Evolutionary conservation across 805 yeast species (phyloP).

Genomic region (Tetrapisispora arboricola): DNA sequence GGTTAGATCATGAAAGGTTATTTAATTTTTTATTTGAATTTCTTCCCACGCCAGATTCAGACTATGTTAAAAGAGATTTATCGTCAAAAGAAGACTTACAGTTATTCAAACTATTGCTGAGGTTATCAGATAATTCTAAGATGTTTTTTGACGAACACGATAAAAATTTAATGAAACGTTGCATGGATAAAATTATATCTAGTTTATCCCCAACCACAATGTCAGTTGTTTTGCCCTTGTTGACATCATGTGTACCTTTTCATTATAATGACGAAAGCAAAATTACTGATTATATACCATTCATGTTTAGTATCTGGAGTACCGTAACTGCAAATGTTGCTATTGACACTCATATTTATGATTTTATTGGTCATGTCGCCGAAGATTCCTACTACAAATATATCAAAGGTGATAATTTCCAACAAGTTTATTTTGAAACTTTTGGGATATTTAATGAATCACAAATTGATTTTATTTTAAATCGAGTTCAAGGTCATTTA

Average conservation of each 20-base stretch:
- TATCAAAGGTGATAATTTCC: conserved; percentile 10
- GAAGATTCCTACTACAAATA: conserved; percentile 33
- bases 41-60: conserved; percentile 39
- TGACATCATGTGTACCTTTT: conserved; percentile 46
- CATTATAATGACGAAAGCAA: conserved; percentile 28
- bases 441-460: conserved; percentile 55
- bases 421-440: conserved; percentile 25
- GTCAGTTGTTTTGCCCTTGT: conserved; percentile 39
- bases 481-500: conserved; percentile 38
- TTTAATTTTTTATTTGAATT: conserved; percentile 28
- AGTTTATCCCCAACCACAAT: conserved; percentile 47
- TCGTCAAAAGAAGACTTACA: conserved; percentile 34
- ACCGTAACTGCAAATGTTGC: conserved; percentile 38
- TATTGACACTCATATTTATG: conserved; percentile 54
- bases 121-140: conserved; percentile 45
- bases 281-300: conserved; percentile 48
- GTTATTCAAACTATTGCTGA: conserved; percentile 38
- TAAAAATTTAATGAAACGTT: conserved; percentile 31
- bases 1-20: conserved; percentile 30
- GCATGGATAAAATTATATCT: conserved; percentile 43
- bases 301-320: conserved; percentile 66
- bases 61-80: conserved; percentile 33
- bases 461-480: conserved; percentile 53
- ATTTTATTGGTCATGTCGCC: conserved; percentile 53
- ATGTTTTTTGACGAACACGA: conserved; percentile 41